phyloP scores from a whole-genome alignment of 345 rosid genomes.

The Eucalyptus erythrocorys region DNA sequence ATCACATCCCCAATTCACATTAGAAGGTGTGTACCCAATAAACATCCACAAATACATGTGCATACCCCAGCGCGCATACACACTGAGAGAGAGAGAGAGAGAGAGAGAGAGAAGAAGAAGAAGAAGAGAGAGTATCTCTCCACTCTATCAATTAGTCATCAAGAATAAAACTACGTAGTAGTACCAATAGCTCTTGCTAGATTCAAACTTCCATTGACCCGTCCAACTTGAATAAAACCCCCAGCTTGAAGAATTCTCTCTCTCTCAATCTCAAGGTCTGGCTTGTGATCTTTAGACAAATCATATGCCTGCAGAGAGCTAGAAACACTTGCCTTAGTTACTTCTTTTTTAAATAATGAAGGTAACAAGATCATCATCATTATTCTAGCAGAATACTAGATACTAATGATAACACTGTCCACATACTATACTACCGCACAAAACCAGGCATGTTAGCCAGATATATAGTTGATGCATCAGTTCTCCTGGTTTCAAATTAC shows the following conservation, averaged over 20 bases:
- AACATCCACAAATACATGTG: neutral
- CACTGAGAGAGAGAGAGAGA: neutral
- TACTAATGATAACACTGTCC: neutral
- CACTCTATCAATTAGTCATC: neutral
- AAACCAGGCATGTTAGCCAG: neutral
- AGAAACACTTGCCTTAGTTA: neutral
- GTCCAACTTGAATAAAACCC: conserved; percentile 86
- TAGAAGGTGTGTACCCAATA: neutral
- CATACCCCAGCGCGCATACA: neutral
- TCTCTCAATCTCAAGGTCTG: conserved; percentile 87
- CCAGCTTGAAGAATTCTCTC: conserved; percentile 95
- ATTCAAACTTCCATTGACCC: conserved; percentile 94
- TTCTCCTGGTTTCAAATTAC: neutral
- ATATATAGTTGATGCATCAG: neutral
- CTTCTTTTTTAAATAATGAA: neutral
- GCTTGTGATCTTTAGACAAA: conserved; percentile 97
- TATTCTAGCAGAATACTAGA: neutral
- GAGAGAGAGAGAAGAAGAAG: neutral
- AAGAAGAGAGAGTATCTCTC: neutral
- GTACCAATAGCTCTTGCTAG: conserved; percentile 97
- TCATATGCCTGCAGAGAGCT: conserved; percentile 43
- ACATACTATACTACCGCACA: neutral
- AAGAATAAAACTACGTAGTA: neutral
- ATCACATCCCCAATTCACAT: neutral
- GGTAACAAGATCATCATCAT: neutral